These are phyloP conservation scores for Tricholoma sp. DNA, from an alignment of 768 basidiomycete species.

Conservation along the genomic window DNA sequence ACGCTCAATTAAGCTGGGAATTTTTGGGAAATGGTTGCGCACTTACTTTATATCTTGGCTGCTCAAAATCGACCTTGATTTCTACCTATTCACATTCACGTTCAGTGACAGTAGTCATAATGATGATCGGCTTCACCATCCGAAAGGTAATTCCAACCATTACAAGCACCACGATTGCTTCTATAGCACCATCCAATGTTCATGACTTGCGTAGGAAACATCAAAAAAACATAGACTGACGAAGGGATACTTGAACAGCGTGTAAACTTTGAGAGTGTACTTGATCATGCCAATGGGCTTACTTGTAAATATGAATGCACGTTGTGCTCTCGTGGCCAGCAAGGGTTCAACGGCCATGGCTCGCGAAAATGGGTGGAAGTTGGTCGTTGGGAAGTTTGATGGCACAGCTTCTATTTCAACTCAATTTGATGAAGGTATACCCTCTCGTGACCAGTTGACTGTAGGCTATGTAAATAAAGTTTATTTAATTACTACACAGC, in stretches of 20 bases:
- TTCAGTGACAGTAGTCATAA: background rate
- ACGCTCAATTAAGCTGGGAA: slow-evolving; percentile 1
- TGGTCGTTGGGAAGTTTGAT: background rate
- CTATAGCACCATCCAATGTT: slow-evolving; percentile 30
- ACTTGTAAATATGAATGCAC: slow-evolving; percentile 69
- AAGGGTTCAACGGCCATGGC: slow-evolving; percentile 70
- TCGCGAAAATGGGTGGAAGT: background rate
- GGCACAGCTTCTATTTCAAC: background rate
- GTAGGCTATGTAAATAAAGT: background rate
- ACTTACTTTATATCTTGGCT: slow-evolving; percentile 47
- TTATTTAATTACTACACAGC: no score
- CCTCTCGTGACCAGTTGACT: background rate
- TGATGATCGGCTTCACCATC: slow-evolving; percentile 37
- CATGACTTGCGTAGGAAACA: background rate
- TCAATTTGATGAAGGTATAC: background rate
- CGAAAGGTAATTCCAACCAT: slow-evolving; percentile 73
- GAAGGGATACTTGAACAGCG: slow-evolving; percentile 42
- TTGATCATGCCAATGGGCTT: slow-evolving; percentile 18
- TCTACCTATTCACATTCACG: slow-evolving; percentile 39
- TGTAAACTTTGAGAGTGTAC: slow-evolving; percentile 4
- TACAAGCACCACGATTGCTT: slow-evolving; percentile 68
- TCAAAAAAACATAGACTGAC: slow-evolving; percentile 36
- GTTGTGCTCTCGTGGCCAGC: slow-evolving; percentile 67
- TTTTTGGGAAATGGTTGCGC: background rate
- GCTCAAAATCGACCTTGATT: slow-evolving; percentile 37